phyloP scores from a whole-genome alignment of 768 basidiomycete genomes.

The Postia placenta region DNA sequence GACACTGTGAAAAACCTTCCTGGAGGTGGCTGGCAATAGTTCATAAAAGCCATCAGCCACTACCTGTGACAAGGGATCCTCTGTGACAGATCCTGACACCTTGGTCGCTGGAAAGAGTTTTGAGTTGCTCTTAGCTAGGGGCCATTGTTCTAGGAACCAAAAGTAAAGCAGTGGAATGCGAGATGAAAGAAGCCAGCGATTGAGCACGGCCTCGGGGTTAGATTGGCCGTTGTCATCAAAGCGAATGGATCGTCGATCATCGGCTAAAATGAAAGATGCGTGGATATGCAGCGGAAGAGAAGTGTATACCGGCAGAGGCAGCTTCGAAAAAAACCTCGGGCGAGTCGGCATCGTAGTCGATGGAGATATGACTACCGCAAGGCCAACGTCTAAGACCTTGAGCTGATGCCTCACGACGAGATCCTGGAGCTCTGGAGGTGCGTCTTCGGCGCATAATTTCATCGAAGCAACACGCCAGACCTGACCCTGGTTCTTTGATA shows the following conservation, averaged over 20 bases:
- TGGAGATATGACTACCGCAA: constrained; percentile 20
- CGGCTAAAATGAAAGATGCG: constrained; percentile 40
- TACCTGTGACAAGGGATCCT: constrained; percentile 1
- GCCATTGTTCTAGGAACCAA: constrained; percentile 29
- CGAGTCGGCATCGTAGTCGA: background rate
- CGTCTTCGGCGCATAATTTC: background rate
- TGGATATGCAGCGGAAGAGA: constrained; percentile 41
- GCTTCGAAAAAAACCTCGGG: constrained; percentile 35
- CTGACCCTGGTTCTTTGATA: background rate
- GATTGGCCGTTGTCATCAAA: constrained; percentile 28
- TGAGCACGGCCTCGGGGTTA: constrained; percentile 28
- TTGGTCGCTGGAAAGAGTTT: constrained; percentile 26
- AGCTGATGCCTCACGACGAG: constrained; percentile 18
- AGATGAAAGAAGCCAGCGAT: constrained; percentile 34
- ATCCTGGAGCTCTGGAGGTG: background rate
- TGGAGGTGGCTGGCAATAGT: background rate
- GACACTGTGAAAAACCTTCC: background rate
- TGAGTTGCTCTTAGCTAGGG: constrained; percentile 9
- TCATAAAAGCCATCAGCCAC: constrained; percentile 1
- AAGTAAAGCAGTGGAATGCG: constrained; percentile 34
- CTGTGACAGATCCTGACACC: constrained; percentile 26
- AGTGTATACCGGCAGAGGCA: constrained; percentile 36
- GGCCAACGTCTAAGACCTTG: constrained; percentile 26
- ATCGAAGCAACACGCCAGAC: background rate
- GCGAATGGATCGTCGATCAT: constrained; percentile 39